Evolutionary conservation across 176 grass and related monocot genomes (phyloP).

Genomic region (Ensete glaucum): DNA sequence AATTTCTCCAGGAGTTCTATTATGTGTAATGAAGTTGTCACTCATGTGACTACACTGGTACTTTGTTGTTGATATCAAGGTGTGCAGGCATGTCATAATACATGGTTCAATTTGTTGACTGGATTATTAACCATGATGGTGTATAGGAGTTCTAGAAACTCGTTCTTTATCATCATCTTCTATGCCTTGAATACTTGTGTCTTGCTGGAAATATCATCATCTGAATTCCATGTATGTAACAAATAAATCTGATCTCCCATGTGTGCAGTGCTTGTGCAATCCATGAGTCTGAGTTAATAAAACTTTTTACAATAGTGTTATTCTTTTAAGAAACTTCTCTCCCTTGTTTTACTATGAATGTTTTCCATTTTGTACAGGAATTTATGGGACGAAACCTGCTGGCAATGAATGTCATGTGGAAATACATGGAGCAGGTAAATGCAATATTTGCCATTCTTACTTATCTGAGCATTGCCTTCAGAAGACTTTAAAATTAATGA

Average conservation of each 20-base stretch:
- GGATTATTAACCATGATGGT: background rate
- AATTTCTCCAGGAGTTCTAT: background rate
- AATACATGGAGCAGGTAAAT: constrained; percentile 80
- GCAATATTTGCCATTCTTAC: background rate
- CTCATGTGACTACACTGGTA: background rate
- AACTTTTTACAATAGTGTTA: background rate
- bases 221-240: too few species aligned
- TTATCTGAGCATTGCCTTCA: background rate
- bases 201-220: too few species aligned
- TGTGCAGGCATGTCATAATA: background rate
- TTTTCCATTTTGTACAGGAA: constrained; percentile 34
- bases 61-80: background rate
- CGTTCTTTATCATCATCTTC: too few species aligned
- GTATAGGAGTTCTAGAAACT: background rate
- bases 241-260: too few species aligned
- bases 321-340: background rate
- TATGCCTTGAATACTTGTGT: too few species aligned
- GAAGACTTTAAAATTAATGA: background rate
- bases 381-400: constrained; percentile 84
- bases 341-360: constrained; percentile 8
- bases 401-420: constrained; percentile 99
- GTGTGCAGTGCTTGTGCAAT: background rate
- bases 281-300: background rate
- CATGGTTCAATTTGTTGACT: background rate
- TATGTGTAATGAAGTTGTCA: background rate